A percentile compares a stretch with the other conserved stretches of the same genome.
Evolutionary conservation across 345 rosid species (phyloP).

Genomic region (Clarkia xantiana): DNA sequence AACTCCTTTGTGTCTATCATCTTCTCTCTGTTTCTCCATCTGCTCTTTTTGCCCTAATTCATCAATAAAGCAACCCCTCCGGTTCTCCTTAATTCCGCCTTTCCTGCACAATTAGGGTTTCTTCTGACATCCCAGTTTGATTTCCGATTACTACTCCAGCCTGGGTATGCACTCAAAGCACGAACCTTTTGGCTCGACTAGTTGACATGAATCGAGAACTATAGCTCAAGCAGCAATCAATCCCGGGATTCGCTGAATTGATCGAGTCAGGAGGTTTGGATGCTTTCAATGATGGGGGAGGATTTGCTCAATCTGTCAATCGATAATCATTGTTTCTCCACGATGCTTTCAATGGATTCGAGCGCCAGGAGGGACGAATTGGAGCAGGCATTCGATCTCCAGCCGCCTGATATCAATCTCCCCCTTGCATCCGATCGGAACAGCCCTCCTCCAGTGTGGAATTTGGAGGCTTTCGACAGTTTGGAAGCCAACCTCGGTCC

Average conservation of each 20-base stretch:
- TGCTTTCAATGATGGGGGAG: slow-evolving; percentile 24
- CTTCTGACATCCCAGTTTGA: too few species aligned
- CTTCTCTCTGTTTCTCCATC: not conserved
- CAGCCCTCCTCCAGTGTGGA: slow-evolving; percentile 29
- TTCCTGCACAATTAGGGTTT: too few species aligned
- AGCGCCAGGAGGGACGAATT: slow-evolving; percentile 25
- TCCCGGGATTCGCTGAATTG: not conserved
- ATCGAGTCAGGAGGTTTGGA: not conserved
- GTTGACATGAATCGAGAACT: not conserved
- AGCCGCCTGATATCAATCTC: slow-evolving; percentile 42
- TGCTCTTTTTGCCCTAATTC: not conserved
- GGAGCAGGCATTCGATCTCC: slow-evolving; percentile 27
- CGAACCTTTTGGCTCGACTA: not conserved
- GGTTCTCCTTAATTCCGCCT: too few species aligned
- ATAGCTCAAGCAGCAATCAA: not conserved
- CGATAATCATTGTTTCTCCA: slow-evolving; percentile 37
- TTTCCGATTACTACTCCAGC: too few species aligned
- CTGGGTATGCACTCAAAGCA: not conserved
- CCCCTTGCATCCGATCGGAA: slow-evolving; percentile 29
- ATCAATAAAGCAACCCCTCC: not conserved
- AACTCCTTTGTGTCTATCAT: not conserved
- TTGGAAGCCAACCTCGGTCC: slow-evolving; percentile 35
- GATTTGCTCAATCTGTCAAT: slow-evolving; percentile 31
- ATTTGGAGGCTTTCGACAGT: slow-evolving; percentile 27
- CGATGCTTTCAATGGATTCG: slow-evolving; percentile 40